These are phyloP conservation scores for Linaria vulgaris DNA, from an alignment of 257 asterid species.

Conservation along the genomic window DNA sequence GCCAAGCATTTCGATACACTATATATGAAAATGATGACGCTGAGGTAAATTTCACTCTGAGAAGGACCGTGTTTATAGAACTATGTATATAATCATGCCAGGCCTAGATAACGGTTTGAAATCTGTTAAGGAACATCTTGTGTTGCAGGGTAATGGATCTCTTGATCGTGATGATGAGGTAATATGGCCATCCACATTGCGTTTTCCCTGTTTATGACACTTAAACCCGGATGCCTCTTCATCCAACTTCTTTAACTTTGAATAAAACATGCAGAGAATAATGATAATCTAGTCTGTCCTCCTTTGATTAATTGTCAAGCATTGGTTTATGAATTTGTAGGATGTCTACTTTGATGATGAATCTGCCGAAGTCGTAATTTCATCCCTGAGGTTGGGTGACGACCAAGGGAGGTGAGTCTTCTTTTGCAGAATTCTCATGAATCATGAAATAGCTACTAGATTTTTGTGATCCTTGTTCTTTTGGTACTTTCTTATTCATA, in stretches of 20 bases:
- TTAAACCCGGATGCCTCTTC: neutral
- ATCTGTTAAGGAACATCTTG: conserved; percentile 19
- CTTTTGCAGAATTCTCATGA: neutral
- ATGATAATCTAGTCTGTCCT: conserved; percentile 4
- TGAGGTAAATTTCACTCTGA: conserved; percentile 47
- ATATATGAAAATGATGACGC: conserved; percentile 77
- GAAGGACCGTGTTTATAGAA: neutral
- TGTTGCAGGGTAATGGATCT: conserved; percentile 75
- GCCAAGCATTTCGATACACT: conserved; percentile 85
- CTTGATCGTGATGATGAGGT: conserved; percentile 95
- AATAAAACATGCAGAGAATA: neutral
- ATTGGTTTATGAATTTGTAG: conserved; percentile 48
- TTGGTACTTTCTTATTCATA: neutral
- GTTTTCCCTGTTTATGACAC: neutral
- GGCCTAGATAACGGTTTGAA: neutral
- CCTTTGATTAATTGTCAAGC: conserved; percentile 12
- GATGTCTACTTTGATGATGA: conserved; percentile 96
- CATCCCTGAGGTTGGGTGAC: conserved; percentile 91
- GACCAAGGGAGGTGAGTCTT: conserved; percentile 90
- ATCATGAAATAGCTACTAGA: no score
- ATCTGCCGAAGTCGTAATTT: conserved; percentile 96
- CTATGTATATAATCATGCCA: neutral
- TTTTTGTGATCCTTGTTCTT: no score
- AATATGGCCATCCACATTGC: conserved; percentile 18
- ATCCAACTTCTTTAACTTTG: neutral